Evolutionary conservation across 2,329 filamentous ascomycete genomes (phyloP), one percentile per base, ranked within the genome.

Genomic region (Dactylellina haptotyla): DNA sequence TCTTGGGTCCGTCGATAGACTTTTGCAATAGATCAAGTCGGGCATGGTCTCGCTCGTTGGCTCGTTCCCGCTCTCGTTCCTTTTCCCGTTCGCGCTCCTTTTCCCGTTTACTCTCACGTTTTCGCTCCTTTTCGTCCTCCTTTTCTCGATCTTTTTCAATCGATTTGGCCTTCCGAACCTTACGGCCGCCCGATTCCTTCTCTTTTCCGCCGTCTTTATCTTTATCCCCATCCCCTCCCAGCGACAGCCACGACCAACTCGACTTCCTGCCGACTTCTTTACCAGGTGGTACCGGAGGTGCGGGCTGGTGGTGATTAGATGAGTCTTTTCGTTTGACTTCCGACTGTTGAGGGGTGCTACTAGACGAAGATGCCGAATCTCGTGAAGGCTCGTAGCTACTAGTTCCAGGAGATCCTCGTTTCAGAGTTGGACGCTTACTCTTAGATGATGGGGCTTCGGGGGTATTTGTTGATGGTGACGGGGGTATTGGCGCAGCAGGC

Each of bases 1-100:
- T 90, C 76, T 86, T 88, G 28, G 84, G 84, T 1, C 85, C 83
- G 54, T 98, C 94, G 79, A 96, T 93, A 0, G 93, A 96, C 37
- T 87, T 90, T 79, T 97, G 93, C 20, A 97, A 84, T 20, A 96
- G 87, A 78, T 98, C 94, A 26, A 97, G 84, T 28, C 94, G 88
- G 18, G 90, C 2, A 79, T 78, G 75, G 82, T 84, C 86, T 87
- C 76, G 90, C 84, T 92, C 93, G 43, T 67, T 90, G 82, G 50
- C 84, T 82, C 81, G 81, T 16, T 80, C 78, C 34, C 75, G 65
- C 57, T 82, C 80, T 57, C 81, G 82, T 10, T 81, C 81, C 41
- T 79, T 79, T 69, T 83, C 80, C 32, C 82, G 86, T 20, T 86
- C 85, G 57, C 87, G 85, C 74, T 84, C 83, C 76, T 86, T 85